Evolutionary conservation across 2,329 filamentous ascomycete species (phyloP).

Genomic region (Epichloe baconii): DNA sequence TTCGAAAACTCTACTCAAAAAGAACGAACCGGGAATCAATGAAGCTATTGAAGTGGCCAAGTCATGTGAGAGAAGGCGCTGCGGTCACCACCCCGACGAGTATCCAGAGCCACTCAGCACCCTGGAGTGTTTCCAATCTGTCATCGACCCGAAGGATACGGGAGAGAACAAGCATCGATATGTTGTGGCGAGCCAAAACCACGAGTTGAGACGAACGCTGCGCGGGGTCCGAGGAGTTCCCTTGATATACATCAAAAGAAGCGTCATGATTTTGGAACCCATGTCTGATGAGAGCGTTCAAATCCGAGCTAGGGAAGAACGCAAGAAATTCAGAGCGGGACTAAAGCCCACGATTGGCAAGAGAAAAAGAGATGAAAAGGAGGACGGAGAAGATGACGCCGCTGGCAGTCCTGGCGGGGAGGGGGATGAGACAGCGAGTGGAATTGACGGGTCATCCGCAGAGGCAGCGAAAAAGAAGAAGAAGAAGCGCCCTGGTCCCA

Average conservation of each 20-base stretch:
- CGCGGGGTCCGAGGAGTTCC: constrained; percentile 59
- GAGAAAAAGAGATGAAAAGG: constrained; percentile 37
- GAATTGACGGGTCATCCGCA: constrained; percentile 7
- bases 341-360: constrained; percentile 40
- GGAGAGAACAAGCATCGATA: constrained; percentile 68
- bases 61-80: constrained; percentile 60
- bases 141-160: constrained; percentile 65
- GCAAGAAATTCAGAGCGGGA: constrained; percentile 59
- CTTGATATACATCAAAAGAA: constrained; percentile 64
- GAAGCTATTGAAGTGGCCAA: constrained; percentile 65
- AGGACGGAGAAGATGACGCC: constrained; percentile 19
- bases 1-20: constrained; percentile 63
- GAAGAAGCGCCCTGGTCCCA: constrained; percentile 46
- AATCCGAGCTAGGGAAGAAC: constrained; percentile 55
- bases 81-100: constrained; percentile 62
- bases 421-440: constrained; percentile 16
- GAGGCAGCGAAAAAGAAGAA: constrained; percentile 40
- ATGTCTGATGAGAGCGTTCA: constrained; percentile 57
- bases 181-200: constrained; percentile 62
- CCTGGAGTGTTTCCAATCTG: constrained; percentile 55
- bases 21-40: constrained; percentile 37
- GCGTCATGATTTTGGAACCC: constrained; percentile 59
- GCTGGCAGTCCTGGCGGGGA: constrained; percentile 21
- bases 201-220: constrained; percentile 48
- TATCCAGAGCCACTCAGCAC: constrained; percentile 58